phyloP scores from a whole-genome alignment of 2,329 filamentous ascomycete genomes.

The Neofusicoccum umdonicola region DNA sequence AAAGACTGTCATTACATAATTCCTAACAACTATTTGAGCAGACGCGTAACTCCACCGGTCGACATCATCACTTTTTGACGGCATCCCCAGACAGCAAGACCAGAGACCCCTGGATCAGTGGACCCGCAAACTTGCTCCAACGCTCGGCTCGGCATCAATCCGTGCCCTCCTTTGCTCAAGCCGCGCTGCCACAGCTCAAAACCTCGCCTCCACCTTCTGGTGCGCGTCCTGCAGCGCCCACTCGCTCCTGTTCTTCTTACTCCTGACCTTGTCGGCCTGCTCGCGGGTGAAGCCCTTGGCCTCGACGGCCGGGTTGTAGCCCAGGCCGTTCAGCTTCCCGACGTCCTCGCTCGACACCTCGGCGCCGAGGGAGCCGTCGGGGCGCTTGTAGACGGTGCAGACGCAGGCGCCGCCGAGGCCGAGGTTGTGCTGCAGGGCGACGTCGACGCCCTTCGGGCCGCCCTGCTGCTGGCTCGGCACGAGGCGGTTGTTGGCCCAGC shows the following conservation, averaged over 20 bases:
- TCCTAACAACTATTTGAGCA: no score
- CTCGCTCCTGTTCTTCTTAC: conserved; percentile 63
- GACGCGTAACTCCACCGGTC: no score
- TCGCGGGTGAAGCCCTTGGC: conserved; percentile 82
- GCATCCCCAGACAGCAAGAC: no score
- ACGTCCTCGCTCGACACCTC: conserved; percentile 63
- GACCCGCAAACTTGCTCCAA: no score
- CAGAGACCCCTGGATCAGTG: no score
- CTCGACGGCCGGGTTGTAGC: conserved; percentile 88
- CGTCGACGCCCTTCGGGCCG: conserved; percentile 35
- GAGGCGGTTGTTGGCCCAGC: conserved; percentile 89
- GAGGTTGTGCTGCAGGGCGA: conserved; percentile 86
- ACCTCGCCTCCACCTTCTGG: conserved; percentile 70
- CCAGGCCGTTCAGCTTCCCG: conserved; percentile 65
- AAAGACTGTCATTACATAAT: no score
- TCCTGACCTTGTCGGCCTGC: conserved; percentile 67
- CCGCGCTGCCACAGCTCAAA: conserved; percentile 31
- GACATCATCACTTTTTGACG: no score
- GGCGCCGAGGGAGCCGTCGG: conserved; percentile 67
- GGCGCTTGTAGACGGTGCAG: conserved; percentile 82
- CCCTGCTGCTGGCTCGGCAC: conserved; percentile 56
- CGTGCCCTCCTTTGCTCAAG: no score
- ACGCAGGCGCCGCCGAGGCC: conserved; percentile 89
- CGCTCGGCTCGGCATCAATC: no score
- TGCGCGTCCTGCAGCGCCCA: conserved; percentile 78